Base-by-base conservation (phyloP, 2,329 filamentous ascomycete species). In the Hortaea werneckii region DNA sequence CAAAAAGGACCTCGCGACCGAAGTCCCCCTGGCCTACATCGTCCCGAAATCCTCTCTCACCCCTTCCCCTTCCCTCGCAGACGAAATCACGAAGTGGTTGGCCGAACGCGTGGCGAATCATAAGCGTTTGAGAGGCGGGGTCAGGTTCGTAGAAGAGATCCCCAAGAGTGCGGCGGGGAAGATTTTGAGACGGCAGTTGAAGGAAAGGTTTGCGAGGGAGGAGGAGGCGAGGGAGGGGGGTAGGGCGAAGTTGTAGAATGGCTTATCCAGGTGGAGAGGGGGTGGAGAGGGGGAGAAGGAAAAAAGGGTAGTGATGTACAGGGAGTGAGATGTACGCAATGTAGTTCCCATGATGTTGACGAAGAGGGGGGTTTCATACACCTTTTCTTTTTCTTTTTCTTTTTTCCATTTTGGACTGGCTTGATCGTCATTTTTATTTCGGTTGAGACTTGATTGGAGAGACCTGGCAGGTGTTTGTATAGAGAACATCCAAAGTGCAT, bases 121-220 rank as follows among this genome's bases (percentile, higher is more conserved):
- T 48, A 72, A 72, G 58, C 65, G 66, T 55, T 50, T 72, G 2
- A 62, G 66, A 48, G 68, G 70, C 42, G 63, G 71, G 6, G 67
- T 71, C 5, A 60, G 65, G 44, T 71, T 72, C 45, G 62, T 65
- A 7, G 59, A 64, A 30, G 65, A 66, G 52, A 70, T 73, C 29
- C 70, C 70, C 1, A 73, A 72, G 59, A 67, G 63, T 37, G 62
- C 64, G 1, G 65, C 60, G 34, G 69, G 70, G 2, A 72, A 72
- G 62, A 72, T 72, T 40, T 40, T 73, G 51, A 58, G 69, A 48
- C 55, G 69, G 26, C 57, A 69, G 35, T 48, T 72, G 50, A 64
- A 67, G 55, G 64, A 65, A n/a, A 65, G 63, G 54, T 64, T 65
- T 44, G 63, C 65, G 55, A 2, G 20, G 20, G 65, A 67, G 44